A percentile compares a stretch with the other conserved stretches of the same genome.
Evolutionary conservation across 257 asterid genomes (phyloP).

Genomic region (Lycium ferocissimum): DNA sequence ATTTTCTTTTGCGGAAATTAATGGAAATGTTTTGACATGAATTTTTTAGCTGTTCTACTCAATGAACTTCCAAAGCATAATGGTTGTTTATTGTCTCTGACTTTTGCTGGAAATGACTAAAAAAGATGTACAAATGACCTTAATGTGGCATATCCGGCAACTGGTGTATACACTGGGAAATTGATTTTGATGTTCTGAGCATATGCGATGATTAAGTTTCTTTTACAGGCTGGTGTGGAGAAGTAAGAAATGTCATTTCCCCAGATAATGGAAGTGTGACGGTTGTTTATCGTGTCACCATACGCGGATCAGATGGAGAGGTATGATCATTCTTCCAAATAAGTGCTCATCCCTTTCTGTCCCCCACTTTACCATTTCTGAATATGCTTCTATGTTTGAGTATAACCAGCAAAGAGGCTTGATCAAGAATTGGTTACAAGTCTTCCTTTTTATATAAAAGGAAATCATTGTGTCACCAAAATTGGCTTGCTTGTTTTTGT

Average conservation of each 20-base stretch:
- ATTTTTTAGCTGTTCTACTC: background rate
- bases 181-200: slow-evolving; percentile 2
- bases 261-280: slow-evolving; percentile 91
- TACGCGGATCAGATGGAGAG: slow-evolving; percentile 97
- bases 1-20: background rate
- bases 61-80: background rate
- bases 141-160: background rate
- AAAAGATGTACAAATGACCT: background rate
- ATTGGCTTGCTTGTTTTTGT: background rate
- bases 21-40: background rate
- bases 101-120: background rate
- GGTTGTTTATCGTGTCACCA: slow-evolving; percentile 92
- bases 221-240: slow-evolving; percentile 95
- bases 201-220: slow-evolving; percentile 6
- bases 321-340: slow-evolving; percentile 46
- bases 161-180: background rate
- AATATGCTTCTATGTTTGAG: slow-evolving; percentile 15
- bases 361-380: background rate
- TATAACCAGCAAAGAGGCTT: background rate
- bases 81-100: background rate
- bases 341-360: background rate
- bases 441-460: background rate
- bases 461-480: background rate
- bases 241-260: slow-evolving; percentile 88
- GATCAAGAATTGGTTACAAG: background rate